Evolutionary conservation across 192 early-diverging fungal genomes (phyloP).

Genomic region (Backusella tuberculispora): DNA sequence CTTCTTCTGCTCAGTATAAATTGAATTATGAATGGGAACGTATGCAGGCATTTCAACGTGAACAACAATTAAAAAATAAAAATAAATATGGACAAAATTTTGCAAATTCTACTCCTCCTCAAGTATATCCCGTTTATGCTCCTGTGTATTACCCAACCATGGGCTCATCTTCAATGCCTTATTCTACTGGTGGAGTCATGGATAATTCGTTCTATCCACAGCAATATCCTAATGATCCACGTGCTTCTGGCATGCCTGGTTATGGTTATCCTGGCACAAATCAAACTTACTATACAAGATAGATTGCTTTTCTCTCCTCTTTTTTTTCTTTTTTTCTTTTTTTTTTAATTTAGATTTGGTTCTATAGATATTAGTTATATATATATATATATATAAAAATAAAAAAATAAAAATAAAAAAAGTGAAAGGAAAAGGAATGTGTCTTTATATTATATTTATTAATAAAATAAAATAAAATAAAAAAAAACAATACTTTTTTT

Average conservation of each 20-base stretch:
- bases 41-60: conserved; percentile 25
- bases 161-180: background rate
- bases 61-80: conserved; percentile 8
- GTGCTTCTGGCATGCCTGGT: background rate
- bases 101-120: too few relatives aligned
- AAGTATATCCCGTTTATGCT: background rate
- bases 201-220: background rate
- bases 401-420: background rate
- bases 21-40: conserved; percentile 26
- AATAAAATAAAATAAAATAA: too few relatives aligned
- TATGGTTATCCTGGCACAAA: background rate
- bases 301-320: background rate
- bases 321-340: background rate
- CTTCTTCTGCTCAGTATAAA: background rate
- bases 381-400: background rate
- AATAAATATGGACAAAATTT: background rate
- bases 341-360: background rate
- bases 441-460: too few relatives aligned
- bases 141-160: background rate
- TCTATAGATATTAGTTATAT: background rate
- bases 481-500: too few relatives aligned
- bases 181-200: background rate
- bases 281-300: conserved; percentile 9
- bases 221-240: background rate
- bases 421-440: background rate